Evolutionary conservation across 2,329 filamentous ascomycete species (phyloP).

Genomic region (Colletotrichum coccodes): DNA sequence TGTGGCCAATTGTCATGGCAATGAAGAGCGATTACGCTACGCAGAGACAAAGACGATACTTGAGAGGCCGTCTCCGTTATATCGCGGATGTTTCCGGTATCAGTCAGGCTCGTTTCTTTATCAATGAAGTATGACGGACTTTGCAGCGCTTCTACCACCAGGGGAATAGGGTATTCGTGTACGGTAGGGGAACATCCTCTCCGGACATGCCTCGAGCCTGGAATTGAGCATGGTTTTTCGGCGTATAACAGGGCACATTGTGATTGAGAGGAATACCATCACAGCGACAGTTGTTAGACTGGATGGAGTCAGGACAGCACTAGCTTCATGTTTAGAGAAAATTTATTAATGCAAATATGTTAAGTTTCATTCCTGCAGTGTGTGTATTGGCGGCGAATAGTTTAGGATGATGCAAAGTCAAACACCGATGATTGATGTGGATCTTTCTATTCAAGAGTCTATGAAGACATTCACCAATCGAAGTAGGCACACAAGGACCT

Average conservation of each 20-base stretch:
- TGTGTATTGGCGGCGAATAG: no score
- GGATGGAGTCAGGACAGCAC: neutral
- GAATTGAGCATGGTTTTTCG: neutral
- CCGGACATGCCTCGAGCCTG: neutral
- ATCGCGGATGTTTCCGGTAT: constrained; percentile 36
- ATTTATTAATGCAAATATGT: neutral
- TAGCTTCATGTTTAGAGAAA: neutral
- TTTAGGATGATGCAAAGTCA: no score
- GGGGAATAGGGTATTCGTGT: neutral
- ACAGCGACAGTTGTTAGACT: neutral
- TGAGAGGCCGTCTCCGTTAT: constrained; percentile 33
- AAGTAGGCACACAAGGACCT: no score
- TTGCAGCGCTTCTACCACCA: rapidly evolving
- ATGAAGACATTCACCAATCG: no score
- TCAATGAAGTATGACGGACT: constrained; percentile 20
- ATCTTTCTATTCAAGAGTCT: no score
- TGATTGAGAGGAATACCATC: neutral
- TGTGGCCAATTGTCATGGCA: constrained; percentile 34
- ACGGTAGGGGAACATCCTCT: neutral
- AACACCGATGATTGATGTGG: no score
- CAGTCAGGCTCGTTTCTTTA: constrained; percentile 34
- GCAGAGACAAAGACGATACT: constrained; percentile 32
- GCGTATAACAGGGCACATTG: neutral
- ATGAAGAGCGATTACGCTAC: constrained; percentile 35
- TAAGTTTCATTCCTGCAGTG: no score